Evolutionary conservation across 2,329 filamentous ascomycete genomes (phyloP), one percentile per base, ranked within the genome.

Genomic region (Pestalotiopsis sp.): DNA sequence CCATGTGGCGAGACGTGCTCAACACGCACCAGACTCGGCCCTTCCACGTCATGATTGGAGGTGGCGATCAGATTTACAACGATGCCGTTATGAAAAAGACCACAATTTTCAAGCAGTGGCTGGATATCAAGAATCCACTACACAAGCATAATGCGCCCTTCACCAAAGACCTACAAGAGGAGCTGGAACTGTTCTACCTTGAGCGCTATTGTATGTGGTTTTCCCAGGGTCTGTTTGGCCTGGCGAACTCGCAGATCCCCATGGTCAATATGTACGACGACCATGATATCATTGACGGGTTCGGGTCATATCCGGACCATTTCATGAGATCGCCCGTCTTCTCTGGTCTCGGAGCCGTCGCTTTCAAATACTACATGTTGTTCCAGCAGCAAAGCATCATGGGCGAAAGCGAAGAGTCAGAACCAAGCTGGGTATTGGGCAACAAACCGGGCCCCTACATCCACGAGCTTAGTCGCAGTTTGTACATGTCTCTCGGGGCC

Each of bases 221-320:
- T 80, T 98, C 95, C 0, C 95, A 97, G 75, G 96, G 97, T 0
- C 83, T 98, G 4, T 99, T 98, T 76, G 90, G 92, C n/a, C 88
- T 99, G 77, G 96, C 95, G 4, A 95, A 92, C 74, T 92, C 93
- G 2, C 95, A 98, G 78, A 98, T 99, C 60, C 95, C 96, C 9
- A 98, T 98, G 95, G 89, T 99, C 75, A 99, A 99, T 78, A 95
- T 99, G 79, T 98, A 93, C 85, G 95, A 98, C 79, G 96, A 98
- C 75, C 96, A 98, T 78, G 93, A 96, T 73, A 92, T 95, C 73
- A 95, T 95, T 72, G 92, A 95, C 80, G 96, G 97, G 1, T 99
- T 92, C 77, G 96, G 96, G 6, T 97, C 94, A 0, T 99, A 98
- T 78, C 91, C 95, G 4, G 89, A 98, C 73, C 90, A 93, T 73